Evolutionary conservation across 75 land plant species (phyloP).

Genomic region (Isoetes taiwanensis): DNA sequence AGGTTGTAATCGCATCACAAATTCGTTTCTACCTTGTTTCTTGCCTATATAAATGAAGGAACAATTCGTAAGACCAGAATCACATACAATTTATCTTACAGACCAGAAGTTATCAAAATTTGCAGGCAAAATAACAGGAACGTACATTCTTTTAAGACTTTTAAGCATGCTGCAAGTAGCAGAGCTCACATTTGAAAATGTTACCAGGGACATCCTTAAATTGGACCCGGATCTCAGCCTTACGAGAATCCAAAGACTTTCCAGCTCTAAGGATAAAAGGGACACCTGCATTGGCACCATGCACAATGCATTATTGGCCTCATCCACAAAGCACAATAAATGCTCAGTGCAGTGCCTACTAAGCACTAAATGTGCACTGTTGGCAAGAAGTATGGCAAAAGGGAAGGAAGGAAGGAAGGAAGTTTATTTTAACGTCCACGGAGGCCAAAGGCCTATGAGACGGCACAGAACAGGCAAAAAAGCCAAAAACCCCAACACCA

Average conservation of each 20-base stretch:
- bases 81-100: too few species aligned
- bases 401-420: too few species aligned
- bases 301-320: not conserved
- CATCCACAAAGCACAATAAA: too few species aligned
- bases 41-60: slow-evolving; percentile 35
- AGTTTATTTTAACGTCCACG: too few species aligned
- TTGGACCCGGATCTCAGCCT: slow-evolving; percentile 92
- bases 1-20: slow-evolving; percentile 93
- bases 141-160: not conserved
- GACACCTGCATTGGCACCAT: slow-evolving; percentile 47
- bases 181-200: slow-evolving; percentile 60
- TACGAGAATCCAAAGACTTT: slow-evolving; percentile 76
- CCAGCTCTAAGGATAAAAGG: slow-evolving; percentile 93
- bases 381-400: too few species aligned
- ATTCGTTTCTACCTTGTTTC: slow-evolving; percentile 93
- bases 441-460: too few species aligned
- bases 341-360: too few species aligned
- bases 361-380: too few species aligned
- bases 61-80: not conserved
- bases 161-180: not conserved
- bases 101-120: too few species aligned
- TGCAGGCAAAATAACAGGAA: too few species aligned
- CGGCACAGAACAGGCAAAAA: too few species aligned
- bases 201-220: slow-evolving; percentile 97
- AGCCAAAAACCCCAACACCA: too few species aligned